These are phyloP conservation scores for Torulaspora pretoriensis DNA, from an alignment of 1,139 yeast species.

Conservation along the genomic window DNA sequence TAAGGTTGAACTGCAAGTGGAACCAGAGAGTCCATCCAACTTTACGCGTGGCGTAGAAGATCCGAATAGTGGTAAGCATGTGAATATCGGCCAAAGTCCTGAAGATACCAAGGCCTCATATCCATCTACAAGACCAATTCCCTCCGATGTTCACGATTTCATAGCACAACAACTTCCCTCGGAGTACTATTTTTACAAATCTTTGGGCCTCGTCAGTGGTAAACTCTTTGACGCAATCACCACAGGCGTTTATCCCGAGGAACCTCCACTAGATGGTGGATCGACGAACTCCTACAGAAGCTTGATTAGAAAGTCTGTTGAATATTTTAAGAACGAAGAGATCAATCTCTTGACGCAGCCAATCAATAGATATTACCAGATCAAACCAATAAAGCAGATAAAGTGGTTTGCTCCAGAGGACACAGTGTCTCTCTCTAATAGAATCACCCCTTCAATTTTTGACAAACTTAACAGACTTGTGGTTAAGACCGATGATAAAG, in stretches of 20 bases:
- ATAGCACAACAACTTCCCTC: conserved; percentile 85
- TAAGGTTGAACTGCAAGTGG: conserved; percentile 53
- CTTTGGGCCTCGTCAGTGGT: conserved; percentile 69
- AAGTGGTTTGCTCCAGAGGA: conserved; percentile 57
- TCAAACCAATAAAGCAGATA: conserved; percentile 55
- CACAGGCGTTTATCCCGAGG: conserved; percentile 58
- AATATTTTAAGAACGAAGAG: conserved; percentile 52
- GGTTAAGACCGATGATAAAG: conserved; percentile 32
- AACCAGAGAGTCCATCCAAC: conserved; percentile 13
- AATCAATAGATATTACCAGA: conserved; percentile 82
- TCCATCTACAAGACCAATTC: conserved; percentile 40
- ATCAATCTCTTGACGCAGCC: conserved; percentile 67
- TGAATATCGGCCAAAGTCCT: not conserved
- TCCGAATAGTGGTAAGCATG: not conserved
- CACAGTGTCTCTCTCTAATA: conserved; percentile 46
- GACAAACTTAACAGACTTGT: conserved; percentile 40
- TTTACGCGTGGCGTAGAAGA: conserved; percentile 15
- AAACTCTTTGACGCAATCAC: conserved; percentile 65
- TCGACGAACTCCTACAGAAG: conserved; percentile 53
- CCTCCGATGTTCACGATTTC: conserved; percentile 77
- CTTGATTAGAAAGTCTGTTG: conserved; percentile 48
- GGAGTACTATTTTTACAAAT: conserved; percentile 76
- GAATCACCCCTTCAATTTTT: conserved; percentile 48
- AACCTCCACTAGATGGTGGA: conserved; percentile 70
- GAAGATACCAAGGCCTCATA: conserved; percentile 3